These are phyloP conservation scores for Scutellaria galericulata DNA, from an alignment of 257 asterid genomes.

Conservation along the genomic window DNA sequence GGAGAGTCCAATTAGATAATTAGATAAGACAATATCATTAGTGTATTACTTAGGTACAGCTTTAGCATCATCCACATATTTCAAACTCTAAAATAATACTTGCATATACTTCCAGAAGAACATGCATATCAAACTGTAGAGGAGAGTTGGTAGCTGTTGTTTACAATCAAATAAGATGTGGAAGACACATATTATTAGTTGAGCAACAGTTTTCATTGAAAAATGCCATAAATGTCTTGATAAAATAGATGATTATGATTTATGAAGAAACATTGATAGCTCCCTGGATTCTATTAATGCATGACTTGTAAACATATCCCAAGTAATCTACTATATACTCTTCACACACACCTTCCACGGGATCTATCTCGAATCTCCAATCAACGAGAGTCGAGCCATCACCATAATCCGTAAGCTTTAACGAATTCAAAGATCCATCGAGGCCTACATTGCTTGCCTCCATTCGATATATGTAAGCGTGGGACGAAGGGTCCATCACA, in stretches of 20 bases:
- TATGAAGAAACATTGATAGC: constrained; percentile 35
- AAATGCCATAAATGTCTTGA: constrained; percentile 33
- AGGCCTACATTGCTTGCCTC: constrained; percentile 74
- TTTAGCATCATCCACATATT: neutral
- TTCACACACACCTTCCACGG: constrained; percentile 56
- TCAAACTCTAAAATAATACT: neutral
- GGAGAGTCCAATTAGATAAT: neutral
- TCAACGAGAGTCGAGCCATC: constrained; percentile 55
- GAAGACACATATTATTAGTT: constrained; percentile 40
- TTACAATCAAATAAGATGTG: neutral
- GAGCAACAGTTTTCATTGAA: constrained; percentile 46
- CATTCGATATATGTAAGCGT: constrained; percentile 50
- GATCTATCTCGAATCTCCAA: constrained; percentile 66
- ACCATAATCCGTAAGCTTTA: constrained; percentile 51
- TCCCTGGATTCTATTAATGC: constrained; percentile 55
- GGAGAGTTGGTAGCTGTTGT: constrained; percentile 24
- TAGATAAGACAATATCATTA: neutral
- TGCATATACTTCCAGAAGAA: constrained; percentile 37
- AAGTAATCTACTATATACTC: constrained; percentile 60
- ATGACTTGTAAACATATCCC: constrained; percentile 63
- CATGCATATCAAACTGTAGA: neutral
- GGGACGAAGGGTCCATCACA: constrained; percentile 44
- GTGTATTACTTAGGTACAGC: neutral
- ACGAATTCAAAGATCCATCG: constrained; percentile 64
- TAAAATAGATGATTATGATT: neutral